These are phyloP conservation scores for Alternaria metachromatica DNA, from an alignment of 2,329 filamentous ascomycete species.

Conservation along the genomic window DNA sequence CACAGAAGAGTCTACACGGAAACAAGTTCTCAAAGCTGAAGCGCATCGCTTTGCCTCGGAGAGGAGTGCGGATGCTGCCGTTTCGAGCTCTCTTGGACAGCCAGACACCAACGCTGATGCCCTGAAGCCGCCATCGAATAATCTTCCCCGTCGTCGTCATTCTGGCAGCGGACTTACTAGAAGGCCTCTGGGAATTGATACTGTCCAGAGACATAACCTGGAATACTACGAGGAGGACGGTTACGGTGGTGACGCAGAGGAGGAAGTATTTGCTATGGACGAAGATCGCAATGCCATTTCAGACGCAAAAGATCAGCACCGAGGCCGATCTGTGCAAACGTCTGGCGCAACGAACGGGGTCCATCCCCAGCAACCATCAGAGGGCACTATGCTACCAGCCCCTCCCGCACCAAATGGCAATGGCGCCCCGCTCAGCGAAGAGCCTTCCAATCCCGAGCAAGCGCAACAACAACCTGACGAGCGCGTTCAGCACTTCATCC, in stretches of 20 bases:
- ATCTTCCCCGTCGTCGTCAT: slow-evolving; percentile 69
- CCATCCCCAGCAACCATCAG: slow-evolving; percentile 7
- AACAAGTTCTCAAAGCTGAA: slow-evolving; percentile 52
- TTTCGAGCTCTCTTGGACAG: slow-evolving; percentile 17
- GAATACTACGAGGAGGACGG: slow-evolving; percentile 92
- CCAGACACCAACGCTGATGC: slow-evolving; percentile 17
- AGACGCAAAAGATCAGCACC: slow-evolving; percentile 9
- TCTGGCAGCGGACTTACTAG: slow-evolving; percentile 85
- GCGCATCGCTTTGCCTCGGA: slow-evolving; percentile 44
- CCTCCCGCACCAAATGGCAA: slow-evolving; percentile 30
- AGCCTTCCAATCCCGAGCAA: slow-evolving; percentile 53
- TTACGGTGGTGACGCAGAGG: slow-evolving; percentile 78
- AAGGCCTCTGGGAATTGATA: slow-evolving; percentile 71
- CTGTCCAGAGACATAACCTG: slow-evolving; percentile 72
- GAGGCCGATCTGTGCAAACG: slow-evolving; percentile 6
- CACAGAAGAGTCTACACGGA: slow-evolving; percentile 49
- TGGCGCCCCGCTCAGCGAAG: slow-evolving; percentile 9
- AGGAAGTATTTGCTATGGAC: slow-evolving; percentile 74
- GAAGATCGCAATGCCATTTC: slow-evolving; percentile 45
- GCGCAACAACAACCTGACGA: slow-evolving; percentile 57
- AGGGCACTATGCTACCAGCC: slow-evolving; percentile 44
- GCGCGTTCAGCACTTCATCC: slow-evolving; percentile 88
- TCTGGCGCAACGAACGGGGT: neutral
- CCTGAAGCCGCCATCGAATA: slow-evolving; percentile 38
- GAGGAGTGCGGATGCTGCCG: slow-evolving; percentile 17